Evolutionary conservation across 129 eudicot species (phyloP).

Genomic region (Glebionis coronaria): DNA sequence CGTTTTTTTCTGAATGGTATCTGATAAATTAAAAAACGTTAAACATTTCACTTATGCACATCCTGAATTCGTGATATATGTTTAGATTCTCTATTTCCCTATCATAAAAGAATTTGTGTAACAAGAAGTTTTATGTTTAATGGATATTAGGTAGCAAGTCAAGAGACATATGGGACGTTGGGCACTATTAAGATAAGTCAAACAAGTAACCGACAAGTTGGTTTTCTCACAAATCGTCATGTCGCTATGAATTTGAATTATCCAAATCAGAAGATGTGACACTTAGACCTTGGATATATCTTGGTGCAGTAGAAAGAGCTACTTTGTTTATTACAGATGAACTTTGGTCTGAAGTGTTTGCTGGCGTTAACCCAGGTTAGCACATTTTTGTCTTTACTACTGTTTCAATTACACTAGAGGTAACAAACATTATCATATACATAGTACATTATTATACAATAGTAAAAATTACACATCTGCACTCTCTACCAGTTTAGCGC

Average conservation of each 20-base stretch:
- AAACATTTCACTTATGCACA: background rate
- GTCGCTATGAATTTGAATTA: slow-evolving; percentile 90
- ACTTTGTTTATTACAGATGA: too few species aligned
- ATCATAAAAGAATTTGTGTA: background rate
- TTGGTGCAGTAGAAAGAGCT: slow-evolving; percentile 97
- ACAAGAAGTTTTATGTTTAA: background rate
- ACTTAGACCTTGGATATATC: slow-evolving; percentile 95
- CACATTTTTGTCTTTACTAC: too few species aligned
- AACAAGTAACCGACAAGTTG: slow-evolving; percentile 84
- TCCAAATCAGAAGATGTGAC: slow-evolving; percentile 95
- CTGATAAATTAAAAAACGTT: background rate
- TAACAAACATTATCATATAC: too few species aligned
- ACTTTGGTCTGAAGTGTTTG: too few species aligned
- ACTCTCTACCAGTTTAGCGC: too few species aligned
- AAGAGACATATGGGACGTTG: slow-evolving; percentile 92
- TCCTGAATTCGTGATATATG: background rate
- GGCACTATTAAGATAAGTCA: slow-evolving; percentile 97
- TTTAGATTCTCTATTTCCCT: too few species aligned
- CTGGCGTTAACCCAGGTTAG: too few species aligned
- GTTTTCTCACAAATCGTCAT: slow-evolving; percentile 93
- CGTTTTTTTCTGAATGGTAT: background rate
- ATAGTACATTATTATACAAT: too few species aligned
- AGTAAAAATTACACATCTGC: too few species aligned
- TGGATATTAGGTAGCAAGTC: slow-evolving; percentile 75
- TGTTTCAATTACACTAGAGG: too few species aligned